Base-by-base conservation (phyloP, 2,329 filamentous ascomycete genomes). In the Davidsoniella neocaledoniae region DNA sequence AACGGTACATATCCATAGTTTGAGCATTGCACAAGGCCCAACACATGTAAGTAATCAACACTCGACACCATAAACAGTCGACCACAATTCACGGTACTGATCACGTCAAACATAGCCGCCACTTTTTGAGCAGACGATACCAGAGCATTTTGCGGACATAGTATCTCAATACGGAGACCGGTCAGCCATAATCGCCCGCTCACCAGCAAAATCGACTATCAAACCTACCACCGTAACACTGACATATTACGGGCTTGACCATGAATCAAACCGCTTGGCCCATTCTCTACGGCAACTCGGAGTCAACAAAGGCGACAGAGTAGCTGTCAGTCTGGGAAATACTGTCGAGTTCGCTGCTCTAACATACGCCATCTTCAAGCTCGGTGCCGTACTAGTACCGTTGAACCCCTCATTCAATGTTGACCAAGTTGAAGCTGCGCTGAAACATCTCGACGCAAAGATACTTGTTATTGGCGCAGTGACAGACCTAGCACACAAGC, bases 331-430 rank as follows among this genome's bases (percentile, higher is more conserved):
- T 53, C 67, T 95, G 47, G 90, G 90, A 14, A 96, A 94, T 64
- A 81, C 79, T 40, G 69, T 81, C 57, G 87, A 94, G 63, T 90
- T 86, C 61, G 86, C 85, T 2, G 80, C 81, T 46, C 73, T 91
- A 17, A 90, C 83, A 5, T 96, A 96, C 64, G 88, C 88, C 1
- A 64, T 91, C 49, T 94, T 90, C 69, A 96, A 96, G 64, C 73
- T 96, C 8, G 91, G 91, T n/a, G 90, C 86, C 21, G 77, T 96
- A 46, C 69, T 96, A 54, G 88, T 94, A n/a, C 91, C 90, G 0
- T 67, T 96, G 21, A 96, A 98, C 62, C 90, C 88, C 17, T 81
- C 78, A 1, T 96, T 96, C 69, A 94, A 86, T 57, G 71, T 77
- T 3, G 63, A 68, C 4, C 91, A 96, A 67, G 78, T 96, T 7